Evolutionary conservation across 768 basidiomycete species (phyloP).

Genomic region (Saitozyma sp.): DNA sequence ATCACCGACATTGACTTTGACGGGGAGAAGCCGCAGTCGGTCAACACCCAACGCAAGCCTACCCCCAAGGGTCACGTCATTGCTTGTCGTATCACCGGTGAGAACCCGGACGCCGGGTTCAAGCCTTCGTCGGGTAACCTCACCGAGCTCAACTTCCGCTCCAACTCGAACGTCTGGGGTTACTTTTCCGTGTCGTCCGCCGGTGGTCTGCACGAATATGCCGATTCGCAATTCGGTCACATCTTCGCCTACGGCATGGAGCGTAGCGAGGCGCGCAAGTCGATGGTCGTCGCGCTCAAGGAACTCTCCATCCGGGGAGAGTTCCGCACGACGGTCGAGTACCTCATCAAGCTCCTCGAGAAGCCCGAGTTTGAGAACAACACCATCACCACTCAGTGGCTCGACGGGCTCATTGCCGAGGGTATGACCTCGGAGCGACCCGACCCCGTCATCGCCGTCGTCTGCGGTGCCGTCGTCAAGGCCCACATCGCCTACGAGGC

Average conservation of each 20-base stretch:
- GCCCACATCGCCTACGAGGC: constrained; percentile 85
- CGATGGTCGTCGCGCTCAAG: constrained; percentile 98
- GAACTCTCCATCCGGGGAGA: constrained; percentile 98
- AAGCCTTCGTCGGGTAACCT: constrained; percentile 96
- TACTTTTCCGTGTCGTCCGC: constrained; percentile 97
- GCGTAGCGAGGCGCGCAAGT: constrained; percentile 90
- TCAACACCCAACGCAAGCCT: constrained; percentile 87
- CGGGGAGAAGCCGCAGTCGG: constrained; percentile 82
- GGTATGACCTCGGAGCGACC: constrained; percentile 97
- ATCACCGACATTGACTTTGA: constrained; percentile 95
- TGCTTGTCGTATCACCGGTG: constrained; percentile 97
- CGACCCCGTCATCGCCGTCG: constrained; percentile 85
- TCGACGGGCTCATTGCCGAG: constrained; percentile 94
- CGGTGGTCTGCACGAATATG: constrained; percentile 97
- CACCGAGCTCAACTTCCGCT: constrained; percentile 98
- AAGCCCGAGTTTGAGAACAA: constrained; percentile 95
- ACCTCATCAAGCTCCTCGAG: constrained; percentile 95
- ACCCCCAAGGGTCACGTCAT: constrained; percentile 97
- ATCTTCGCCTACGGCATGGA: constrained; percentile 99
- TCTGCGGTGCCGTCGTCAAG: constrained; percentile 94
- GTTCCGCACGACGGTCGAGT: constrained; percentile 97
- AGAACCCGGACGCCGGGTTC: constrained; percentile 99
- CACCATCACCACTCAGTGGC: constrained; percentile 97
- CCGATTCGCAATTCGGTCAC: constrained; percentile 98
- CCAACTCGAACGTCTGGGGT: constrained; percentile 99